Evolutionary conservation across 2,329 filamentous ascomycete species (phyloP), one percentile per base, ranked within the genome.

Genomic region (Aureobasidium melanogenum): DNA sequence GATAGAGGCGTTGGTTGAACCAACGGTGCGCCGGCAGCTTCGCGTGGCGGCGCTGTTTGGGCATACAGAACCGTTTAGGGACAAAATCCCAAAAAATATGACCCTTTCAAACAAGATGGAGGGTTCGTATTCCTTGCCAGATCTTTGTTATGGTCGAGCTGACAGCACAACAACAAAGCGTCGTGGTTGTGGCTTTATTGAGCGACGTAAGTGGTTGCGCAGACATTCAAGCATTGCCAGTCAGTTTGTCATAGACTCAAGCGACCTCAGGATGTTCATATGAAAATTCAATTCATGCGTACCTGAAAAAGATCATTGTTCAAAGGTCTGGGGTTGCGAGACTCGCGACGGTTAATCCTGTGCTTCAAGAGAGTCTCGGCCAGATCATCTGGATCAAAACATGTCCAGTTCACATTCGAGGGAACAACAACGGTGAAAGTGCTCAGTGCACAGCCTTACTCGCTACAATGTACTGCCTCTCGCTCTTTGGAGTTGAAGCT

Each of bases 1-100:
- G 52, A 57, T 57, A 57, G 54, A 47, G 32, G 41, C 54, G 54
- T 57, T 57, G 30, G 54, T 47, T 57, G 41, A 47, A 56, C 39
- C 24, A 47, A 47, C 46, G 41, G 54, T 5, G 54, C 26, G 22
- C 32, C 52, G 52, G 52, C 52, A 17, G 52, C 52, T 56, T 56
- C 54, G 54, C 54, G 54, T 57, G 54, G 54, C 54, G 24, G 24
- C 39, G 39, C 41, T 56, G 30, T 56, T 56, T 43, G n/a, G n/a
- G 38, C 28, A 38, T 8, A 10, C 17, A 24, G 7, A 12, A 14
- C 52, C 34, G 38, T 17, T 22, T 44, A 17, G 34, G 39, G 39
- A 44, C 39, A 14, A 30, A 26, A 2, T 44, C 12, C 6, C 41
- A 28, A 26, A 15, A 9, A n/a, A 1, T 30, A 24, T 55, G 24